Base-by-base conservation (phyloP, 2,329 filamentous ascomycete genomes). In the Fusarium pininemorale region DNA sequence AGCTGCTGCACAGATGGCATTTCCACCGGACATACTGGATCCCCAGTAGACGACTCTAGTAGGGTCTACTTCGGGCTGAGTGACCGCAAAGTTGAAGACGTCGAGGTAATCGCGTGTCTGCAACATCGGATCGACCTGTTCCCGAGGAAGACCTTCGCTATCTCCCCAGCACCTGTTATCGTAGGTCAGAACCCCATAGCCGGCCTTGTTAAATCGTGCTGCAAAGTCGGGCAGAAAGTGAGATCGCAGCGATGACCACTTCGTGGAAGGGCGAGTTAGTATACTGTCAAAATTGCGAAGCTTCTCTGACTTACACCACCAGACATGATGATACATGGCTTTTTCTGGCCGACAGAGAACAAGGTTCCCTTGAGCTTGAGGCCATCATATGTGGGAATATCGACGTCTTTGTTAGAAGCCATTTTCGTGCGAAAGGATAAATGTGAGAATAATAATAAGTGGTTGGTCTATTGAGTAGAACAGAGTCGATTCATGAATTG, bases 201-300 rank as follows among this genome's bases (percentile, higher is more conserved):
- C 30, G 11, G 30, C 22, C 12, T 35, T 35, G 22, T 24, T 51
- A 9, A 51, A 51, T 6, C 48, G 48, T 7, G 30, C 30, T 20
- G 30, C 30, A 35, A 51, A 51, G 9, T 51, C 30, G 12, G 48
- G 30, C 16, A 51, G 30, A 35, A 51, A 51, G 14, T 51, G 48
- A 6, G 48, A 35, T 24, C 22, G 12, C 30, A 35, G 30, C 20
- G 22, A 16, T 24, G 48, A 35, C 48, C 48, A 51, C 48, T 51
- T 4, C 3, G 22, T 51, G 6, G 6, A 22, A 15, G 18, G 12
- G 18, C 4, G 48, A 24, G 30, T 51, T 10, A 24, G 48, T 24
- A 6, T 8, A 20, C 5, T 3, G 2, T 10, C 32, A 24, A 11
- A 5, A 20, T 24, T 6, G 0, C 12, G 22, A 20, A 2, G 8